Evolutionary conservation across 2,329 filamentous ascomycete species (phyloP), one percentile per base, ranked within the genome.

Genomic region (Aspergillus japonicus): DNA sequence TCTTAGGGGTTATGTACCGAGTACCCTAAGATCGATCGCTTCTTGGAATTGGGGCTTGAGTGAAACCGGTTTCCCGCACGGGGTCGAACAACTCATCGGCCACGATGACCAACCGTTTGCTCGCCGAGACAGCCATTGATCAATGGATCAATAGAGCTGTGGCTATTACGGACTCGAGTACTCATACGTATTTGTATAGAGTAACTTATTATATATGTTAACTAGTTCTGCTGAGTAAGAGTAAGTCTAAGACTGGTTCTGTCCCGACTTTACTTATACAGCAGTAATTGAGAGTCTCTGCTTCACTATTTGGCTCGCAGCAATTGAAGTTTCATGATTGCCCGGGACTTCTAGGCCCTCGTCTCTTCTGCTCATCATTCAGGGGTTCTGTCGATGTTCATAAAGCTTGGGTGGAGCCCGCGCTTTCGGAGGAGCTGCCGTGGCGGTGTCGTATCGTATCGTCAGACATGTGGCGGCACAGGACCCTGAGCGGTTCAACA

Each of bases 361-460:
- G n/a, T 29, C 26, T 21, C 53, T 31, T 12, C 19, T 35, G 29
- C 24, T 19, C 42, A 29, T 16, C 53, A 48, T 62, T 66, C 64
- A 66, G 64, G 66, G 66, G 66, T 39, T 59, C 56, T 57, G 33
- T 53, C 39, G 39, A 44, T n/a, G 39, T 44, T 44, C 16, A 21
- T 62, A 59, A 65, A 68, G 64, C 64, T 66, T 47, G 29, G 48
- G 62, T 68, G 66, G 66, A 68, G 60, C 64, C 55, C 29, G 35
- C n/a, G n/a, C 19, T 24, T 16, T 29, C 52, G 39, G 44, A 47
- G 44, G 39, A 44, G 39, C 29, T n/a, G 35, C 35, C 59, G 63
- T 66, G 66, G 66, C 66, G 66, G 64, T 68, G 63, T 63, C 23
- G 39, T 58, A 59, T 50, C 53, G 50, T 62, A 58, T 44, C 48